Evolutionary conservation across 441 rosid genomes (phyloP).

Genomic region (Populus trichocarpa): DNA sequence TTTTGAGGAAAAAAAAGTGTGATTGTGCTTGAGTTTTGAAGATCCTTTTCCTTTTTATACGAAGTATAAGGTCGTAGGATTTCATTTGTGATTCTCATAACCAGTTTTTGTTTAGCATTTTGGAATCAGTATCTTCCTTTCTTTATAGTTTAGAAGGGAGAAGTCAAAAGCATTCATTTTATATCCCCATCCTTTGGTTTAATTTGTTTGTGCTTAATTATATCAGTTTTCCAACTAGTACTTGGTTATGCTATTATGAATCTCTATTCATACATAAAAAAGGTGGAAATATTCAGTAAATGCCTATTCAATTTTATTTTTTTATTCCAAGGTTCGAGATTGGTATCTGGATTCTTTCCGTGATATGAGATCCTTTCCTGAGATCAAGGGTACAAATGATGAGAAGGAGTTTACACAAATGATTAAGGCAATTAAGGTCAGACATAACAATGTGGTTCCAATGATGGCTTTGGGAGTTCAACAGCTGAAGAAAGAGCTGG

Average conservation of each 20-base stretch:
- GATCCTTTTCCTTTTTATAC: background rate
- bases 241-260: background rate
- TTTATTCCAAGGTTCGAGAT: slow-evolving; percentile 69
- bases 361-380: slow-evolving; percentile 81
- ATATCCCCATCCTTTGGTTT: background rate
- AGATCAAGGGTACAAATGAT: slow-evolving; percentile 56
- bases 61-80: background rate
- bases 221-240: background rate
- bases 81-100: background rate
- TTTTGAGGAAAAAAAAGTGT: background rate
- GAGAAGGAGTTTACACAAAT: slow-evolving; percentile 83
- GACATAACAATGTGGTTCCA: slow-evolving; percentile 97
- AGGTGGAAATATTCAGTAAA: background rate
- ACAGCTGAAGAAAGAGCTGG: slow-evolving; percentile 79
- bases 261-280: background rate
- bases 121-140: background rate
- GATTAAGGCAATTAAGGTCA: slow-evolving; percentile 94
- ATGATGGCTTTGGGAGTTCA: slow-evolving; percentile 96
- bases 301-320: slow-evolving; percentile 7
- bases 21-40: background rate
- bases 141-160: background rate
- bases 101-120: background rate
- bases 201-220: background rate
- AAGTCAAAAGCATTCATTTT: background rate
- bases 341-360: slow-evolving; percentile 98